phyloP scores from a whole-genome alignment of 192 early-diverging fungal genomes.

The Coemansia sp. region DNA sequence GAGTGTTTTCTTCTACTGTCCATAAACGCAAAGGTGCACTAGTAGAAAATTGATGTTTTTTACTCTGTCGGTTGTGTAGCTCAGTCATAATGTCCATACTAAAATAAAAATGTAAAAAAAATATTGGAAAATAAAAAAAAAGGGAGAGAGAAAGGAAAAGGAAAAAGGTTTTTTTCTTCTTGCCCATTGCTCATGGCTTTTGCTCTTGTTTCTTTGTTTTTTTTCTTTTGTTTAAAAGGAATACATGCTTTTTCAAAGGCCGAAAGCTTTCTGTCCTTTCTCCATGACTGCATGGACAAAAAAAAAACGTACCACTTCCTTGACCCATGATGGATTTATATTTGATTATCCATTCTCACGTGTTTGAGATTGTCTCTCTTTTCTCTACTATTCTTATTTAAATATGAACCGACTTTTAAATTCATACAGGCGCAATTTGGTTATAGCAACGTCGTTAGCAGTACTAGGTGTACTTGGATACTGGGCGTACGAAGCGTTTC shows the following conservation, averaged over 20 bases:
- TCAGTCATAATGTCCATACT: neutral
- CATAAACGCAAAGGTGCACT: slow-evolving; percentile 37
- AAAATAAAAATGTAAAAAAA: too few relatives aligned
- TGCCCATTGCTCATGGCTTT: neutral
- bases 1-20: slow-evolving; percentile 29
- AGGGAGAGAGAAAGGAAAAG: neutral
- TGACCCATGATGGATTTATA: neutral
- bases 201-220: neutral
- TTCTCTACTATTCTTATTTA: neutral
- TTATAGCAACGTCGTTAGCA: slow-evolving; percentile 13
- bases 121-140: too few relatives aligned
- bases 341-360: neutral
- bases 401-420: slow-evolving; percentile 13
- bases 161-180: too few relatives aligned
- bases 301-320: neutral
- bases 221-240: neutral
- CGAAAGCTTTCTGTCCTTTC: too few relatives aligned
- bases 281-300: too few relatives aligned
- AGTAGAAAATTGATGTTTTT: slow-evolving; percentile 35
- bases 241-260: too few relatives aligned
- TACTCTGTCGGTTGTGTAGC: slow-evolving; percentile 18
- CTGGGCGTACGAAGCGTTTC: slow-evolving; percentile 30
- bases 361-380: neutral
- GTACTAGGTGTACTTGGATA: slow-evolving; percentile 17
- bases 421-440: slow-evolving; percentile 16